Evolutionary conservation across 768 basidiomycete genomes (phyloP), one percentile per base, ranked within the genome.

Genomic region (Leccinellum albellum): DNA sequence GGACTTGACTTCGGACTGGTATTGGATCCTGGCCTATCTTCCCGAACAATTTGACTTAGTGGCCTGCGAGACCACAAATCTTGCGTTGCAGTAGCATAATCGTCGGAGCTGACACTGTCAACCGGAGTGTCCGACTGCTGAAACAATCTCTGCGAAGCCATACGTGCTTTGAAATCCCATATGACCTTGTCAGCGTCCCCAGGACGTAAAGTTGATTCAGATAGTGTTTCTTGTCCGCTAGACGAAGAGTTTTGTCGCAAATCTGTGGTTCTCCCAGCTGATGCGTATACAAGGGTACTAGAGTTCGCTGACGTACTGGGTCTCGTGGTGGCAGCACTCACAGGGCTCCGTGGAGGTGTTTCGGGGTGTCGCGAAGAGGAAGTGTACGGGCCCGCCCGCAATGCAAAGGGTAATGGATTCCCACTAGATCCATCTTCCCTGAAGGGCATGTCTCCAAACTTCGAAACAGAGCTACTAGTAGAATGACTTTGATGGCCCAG

Each of bases 281-380:
- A 62, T 33, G 66, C 57, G 29, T 71, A 68, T 49, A 66, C 54
- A 32, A 60, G 60, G 42, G 59, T 66, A 51, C 59, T 53, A 53
- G 65, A 64, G 58, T 68, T 72, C 29, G 77, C 66, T 35, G 74
- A 73, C 14, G 73, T 61, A n/a, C 67, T 62, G 50, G 73, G 70
- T 28, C 75, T 72, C 8, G 79, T 80, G 52, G 79, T 79, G 44
- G 73, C 71, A 42, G 81, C 78, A 59, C 79, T 85, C 53, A 81
- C 75, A 12, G 88, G 88, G 48, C 87, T 88, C 35, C 81, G 82
- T 49, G 86, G 84, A 26, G 87, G 84, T 6, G 76, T 75, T 56
- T 84, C 82, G 26, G 73, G 74, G 17, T 62, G 54, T 46, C 71
- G 69, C 28, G 40, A 50, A 23, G 63, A 53, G 13, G 65, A 53